Evolutionary conservation across 2,329 filamentous ascomycete genomes (phyloP).

Genomic region (Aspergillus sp.): DNA sequence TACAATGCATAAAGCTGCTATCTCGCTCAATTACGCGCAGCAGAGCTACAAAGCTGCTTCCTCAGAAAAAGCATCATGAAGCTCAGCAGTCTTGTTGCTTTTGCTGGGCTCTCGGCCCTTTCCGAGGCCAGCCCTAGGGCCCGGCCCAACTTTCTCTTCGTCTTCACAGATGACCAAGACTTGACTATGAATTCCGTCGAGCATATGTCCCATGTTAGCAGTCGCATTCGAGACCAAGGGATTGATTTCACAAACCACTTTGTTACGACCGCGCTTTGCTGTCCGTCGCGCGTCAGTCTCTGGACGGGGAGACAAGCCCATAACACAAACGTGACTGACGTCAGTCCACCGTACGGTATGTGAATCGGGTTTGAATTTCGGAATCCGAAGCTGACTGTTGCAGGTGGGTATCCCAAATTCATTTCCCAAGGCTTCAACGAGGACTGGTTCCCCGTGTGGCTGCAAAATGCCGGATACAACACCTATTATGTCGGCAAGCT

Average conservation of each 20-base stretch:
- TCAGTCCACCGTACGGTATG: conserved; percentile 28
- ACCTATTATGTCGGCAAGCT: conserved; percentile 71
- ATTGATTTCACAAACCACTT: conserved; percentile 62
- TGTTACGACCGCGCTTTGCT: conserved; percentile 62
- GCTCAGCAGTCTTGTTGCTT: not conserved
- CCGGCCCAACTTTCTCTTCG: conserved; percentile 62
- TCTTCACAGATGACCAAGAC: conserved; percentile 69
- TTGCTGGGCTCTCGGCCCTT: not conserved
- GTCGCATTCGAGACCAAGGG: conserved; percentile 46
- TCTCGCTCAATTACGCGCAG: not conserved
- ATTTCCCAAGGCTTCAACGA: conserved; percentile 64
- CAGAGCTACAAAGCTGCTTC: not conserved
- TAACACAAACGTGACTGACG: conserved; percentile 66
- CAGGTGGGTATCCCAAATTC: conserved; percentile 62
- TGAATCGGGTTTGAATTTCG: not conserved
- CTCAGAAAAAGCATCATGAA: not conserved
- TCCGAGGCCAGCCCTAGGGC: not conserved
- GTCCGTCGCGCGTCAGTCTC: conserved; percentile 63
- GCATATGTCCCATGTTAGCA: conserved; percentile 53
- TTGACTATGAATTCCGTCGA: conserved; percentile 30
- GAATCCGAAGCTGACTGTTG: conserved; percentile 30
- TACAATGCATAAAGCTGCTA: not conserved
- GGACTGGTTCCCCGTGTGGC: conserved; percentile 68
- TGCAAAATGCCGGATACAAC: conserved; percentile 67
- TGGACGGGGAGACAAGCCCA: conserved; percentile 66